These are phyloP conservation scores for Mortierella antarctica DNA, from an alignment of 192 early-diverging fungal genomes.

Conservation along the genomic window DNA sequence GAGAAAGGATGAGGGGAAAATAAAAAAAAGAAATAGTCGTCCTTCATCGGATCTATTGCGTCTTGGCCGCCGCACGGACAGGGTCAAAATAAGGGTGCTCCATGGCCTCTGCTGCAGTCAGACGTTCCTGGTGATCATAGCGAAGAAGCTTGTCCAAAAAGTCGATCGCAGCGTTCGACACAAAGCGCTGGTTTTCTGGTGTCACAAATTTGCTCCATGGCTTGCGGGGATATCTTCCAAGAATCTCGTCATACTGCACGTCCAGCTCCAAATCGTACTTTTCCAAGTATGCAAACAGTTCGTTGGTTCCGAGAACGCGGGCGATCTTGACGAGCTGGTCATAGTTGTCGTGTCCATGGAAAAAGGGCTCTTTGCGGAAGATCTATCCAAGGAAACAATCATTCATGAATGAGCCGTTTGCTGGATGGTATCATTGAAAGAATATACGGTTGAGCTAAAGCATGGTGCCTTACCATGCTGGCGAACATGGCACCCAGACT, in stretches of 20 bases:
- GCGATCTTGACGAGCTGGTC: conserved; percentile 99
- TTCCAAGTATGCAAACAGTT: conserved; percentile 90
- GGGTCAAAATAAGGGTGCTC: conserved; percentile 86
- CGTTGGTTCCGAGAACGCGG: conserved; percentile 97
- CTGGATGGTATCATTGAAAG: too few relatives aligned
- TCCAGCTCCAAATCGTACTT: conserved; percentile 96
- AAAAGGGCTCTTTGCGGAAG: conserved; percentile 99
- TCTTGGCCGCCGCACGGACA: conserved; percentile 54
- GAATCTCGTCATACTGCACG: conserved; percentile 89
- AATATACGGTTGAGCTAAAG: neutral
- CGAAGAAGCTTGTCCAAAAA: conserved; percentile 90
- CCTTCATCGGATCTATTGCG: conserved; percentile 30
- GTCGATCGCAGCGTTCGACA: conserved; percentile 89
- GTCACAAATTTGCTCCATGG: conserved; percentile 90
- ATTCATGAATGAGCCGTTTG: neutral
- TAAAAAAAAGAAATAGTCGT: conserved; percentile 3
- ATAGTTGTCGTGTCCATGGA: conserved; percentile 98
- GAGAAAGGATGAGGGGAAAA: neutral
- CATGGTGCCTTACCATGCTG: conserved; percentile 81
- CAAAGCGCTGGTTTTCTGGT: conserved; percentile 87
- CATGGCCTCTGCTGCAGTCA: conserved; percentile 92
- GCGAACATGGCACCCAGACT: conserved; percentile 99
- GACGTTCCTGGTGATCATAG: conserved; percentile 92
- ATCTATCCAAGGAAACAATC: conserved; percentile 65
- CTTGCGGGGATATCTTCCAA: conserved; percentile 93